Base-by-base conservation (phyloP, 257 asterid species). In the Echites panduratus region DNA sequence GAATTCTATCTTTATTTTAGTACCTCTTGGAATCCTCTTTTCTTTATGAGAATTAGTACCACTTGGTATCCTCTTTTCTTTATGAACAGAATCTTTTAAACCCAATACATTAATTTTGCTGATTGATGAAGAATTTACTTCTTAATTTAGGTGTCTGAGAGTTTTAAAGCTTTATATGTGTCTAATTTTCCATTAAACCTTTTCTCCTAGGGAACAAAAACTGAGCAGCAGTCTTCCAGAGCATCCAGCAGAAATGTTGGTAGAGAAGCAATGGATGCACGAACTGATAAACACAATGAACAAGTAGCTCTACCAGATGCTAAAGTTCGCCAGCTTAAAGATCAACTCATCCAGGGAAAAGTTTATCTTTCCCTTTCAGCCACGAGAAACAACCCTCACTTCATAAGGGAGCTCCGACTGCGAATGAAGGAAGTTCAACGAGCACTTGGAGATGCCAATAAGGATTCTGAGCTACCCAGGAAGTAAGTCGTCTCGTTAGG, bases 321-420 rank as follows among this genome's bases (percentile, higher is more conserved):
- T 68, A 89, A 77, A 50, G 82, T 90, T 73, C 88, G 87, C 64
- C 94, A 86, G 82, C 90, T 93, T 50, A 90, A 88, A 81, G 97
- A 93, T 77, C 97, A 84, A 71, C 89, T 93, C 58, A 80, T 93
- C 72, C 82, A 78, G 70, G 98, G 81, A 70, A 87, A 71, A 80
- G 90, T 93, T 76, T 93, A 85, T 79, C 95, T 90, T 70, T 84
- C 98, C 73, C 96, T 93, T 68, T 79, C 95, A 19, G 90, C 84
- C 2, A 88, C 97, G 73, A 86, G 89, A 78, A 89, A 75, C 76
- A 87, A 90, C 79, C 85, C 92, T 58, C 94, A 80, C 85, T 90
- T 89, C 73, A 75, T 84, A 19, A 87, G 94, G 85, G 98, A 93
- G 82, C 94, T 93, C 57, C 89, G 97, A 7, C 80, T 87, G 86